A percentile compares a stretch with the other conserved stretches of the same genome.
Conservation (phyloP, 2,329 filamentous ascomycete species). For the Sclerotinia sclerotiorum region DNA sequence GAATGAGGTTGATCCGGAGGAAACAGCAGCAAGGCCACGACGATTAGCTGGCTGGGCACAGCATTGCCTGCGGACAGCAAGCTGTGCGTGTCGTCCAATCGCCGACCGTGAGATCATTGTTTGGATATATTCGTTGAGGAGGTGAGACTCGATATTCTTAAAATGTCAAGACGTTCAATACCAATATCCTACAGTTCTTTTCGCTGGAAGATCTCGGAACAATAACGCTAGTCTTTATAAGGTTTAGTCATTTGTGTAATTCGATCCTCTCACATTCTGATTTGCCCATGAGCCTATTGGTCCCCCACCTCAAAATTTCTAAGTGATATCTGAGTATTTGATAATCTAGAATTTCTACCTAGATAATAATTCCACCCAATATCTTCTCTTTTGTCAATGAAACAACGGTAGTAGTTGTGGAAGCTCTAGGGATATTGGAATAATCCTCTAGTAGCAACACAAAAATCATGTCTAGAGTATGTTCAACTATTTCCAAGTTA, state of each 20-base stretch:
- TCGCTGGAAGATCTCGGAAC: conserved; percentile 28
- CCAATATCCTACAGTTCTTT: conserved; percentile 28
- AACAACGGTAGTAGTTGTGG: conserved; percentile 64
- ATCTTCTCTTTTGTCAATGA: conserved; percentile 35
- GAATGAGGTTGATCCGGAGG: conserved; percentile 70
- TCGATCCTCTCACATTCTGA: conserved; percentile 15
- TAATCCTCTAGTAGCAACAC: conserved; percentile 68
- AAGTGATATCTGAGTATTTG: conserved; percentile 16
- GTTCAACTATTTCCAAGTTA: conserved; percentile 38
- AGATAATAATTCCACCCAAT: not conserved
- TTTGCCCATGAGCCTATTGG: conserved; percentile 15
- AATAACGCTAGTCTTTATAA: conserved; percentile 8
- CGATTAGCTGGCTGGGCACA: conserved; percentile 55
- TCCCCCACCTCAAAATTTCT: conserved; percentile 24
- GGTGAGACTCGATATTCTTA: conserved; percentile 28
- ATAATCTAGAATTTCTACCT: conserved; percentile 18
- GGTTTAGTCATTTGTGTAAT: conserved; percentile 5
- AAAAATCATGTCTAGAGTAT: conserved; percentile 54
- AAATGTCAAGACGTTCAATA: conserved; percentile 16
- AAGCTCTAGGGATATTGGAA: conserved; percentile 77
- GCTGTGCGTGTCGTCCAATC: conserved; percentile 62
- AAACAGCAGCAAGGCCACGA: conserved; percentile 62
- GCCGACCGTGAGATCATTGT: conserved; percentile 68
- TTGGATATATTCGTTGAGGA: conserved; percentile 45
- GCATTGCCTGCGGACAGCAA: conserved; percentile 59